Evolutionary conservation across 2,329 filamentous ascomycete species (phyloP), one percentile per base, ranked within the genome.

Genomic region (Aspergillus neoniger): DNA sequence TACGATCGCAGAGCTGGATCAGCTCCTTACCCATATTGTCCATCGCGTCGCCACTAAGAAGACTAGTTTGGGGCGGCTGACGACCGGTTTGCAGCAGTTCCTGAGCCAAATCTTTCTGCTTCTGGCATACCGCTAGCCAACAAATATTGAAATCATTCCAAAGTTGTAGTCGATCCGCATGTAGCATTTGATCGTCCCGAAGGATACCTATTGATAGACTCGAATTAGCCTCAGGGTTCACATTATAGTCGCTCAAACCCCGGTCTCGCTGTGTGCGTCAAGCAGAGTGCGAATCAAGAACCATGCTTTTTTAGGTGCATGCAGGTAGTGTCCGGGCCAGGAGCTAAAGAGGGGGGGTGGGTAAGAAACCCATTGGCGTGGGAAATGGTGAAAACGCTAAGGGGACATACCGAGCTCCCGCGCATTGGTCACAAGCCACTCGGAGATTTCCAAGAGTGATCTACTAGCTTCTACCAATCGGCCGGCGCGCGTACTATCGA

Each of bases 71-170:
- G 44, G 85, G 81, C 4, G 83, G 79, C 59, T 85, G 82, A 64
- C 85, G 81, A 17, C 84, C 84, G 0, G 84, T 84, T 55, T 83
- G 81, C 70, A 90, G 81, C 74, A 85, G 77, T 49, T 84, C 78
- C 60, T 85, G 80, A 2, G 85, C 82, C 74, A 93, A 79, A 57
- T 96, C 89, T 71, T 90, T 91, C 74, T 98, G 93, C 67, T 87
- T 90, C 73, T 95, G 91, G 54, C 93, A 86, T 6, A 95, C 81
- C 4, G 88, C 85, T 39, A 97, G 84, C 94, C 94, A 98, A 61
- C 91, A 92, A 60, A 91, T 85, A 76, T 99, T 98, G 80, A 98
- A 96, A 67, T 97, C 90, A 69, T 90, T 88, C 95, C 95, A 99
- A 6, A 98, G 80, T 71, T 89, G 88, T 66, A 96, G 85, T 58